Percentiles rank a stretch among this genome's conserved stretches.
Evolutionary conservation across 78 protist genomes (phyloP).

Genomic region (Dictyostelium firmibasis): DNA sequence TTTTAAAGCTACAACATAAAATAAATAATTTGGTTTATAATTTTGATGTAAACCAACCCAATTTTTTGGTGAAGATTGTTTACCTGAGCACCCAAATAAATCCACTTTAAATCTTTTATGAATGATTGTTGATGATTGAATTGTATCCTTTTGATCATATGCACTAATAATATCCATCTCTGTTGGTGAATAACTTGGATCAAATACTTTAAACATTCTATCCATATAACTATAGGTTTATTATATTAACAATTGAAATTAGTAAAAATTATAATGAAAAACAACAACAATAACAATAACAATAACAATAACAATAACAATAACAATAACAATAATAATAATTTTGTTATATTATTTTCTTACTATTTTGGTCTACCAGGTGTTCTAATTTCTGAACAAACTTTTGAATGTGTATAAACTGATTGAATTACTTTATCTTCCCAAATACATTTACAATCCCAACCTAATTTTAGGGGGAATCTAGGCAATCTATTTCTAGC

Average conservation of each 20-base stretch:
- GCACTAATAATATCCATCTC: slow-evolving; percentile 67
- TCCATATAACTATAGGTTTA: slow-evolving; percentile 47
- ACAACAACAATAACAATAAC: no score
- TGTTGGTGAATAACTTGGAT: slow-evolving; percentile 50
- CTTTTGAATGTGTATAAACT: slow-evolving; percentile 5
- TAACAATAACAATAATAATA: no score
- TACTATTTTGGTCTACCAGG: slow-evolving; percentile 77
- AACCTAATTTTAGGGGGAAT: slow-evolving; percentile 39
- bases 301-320: no score
- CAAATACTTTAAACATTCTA: slow-evolving; percentile 70
- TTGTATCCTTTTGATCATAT: slow-evolving; percentile 46
- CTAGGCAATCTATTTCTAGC: slow-evolving; percentile 40
- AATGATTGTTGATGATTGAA: slow-evolving; percentile 19
- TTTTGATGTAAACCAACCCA: not conserved
- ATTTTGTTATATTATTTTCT: not conserved
- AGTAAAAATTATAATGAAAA: no score
- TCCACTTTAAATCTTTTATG: slow-evolving; percentile 54
- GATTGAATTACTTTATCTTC: slow-evolving; percentile 55
- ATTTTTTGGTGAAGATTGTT: slow-evolving; percentile 5
- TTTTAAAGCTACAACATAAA: slow-evolving; percentile 69
- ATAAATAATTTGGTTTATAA: slow-evolving; percentile 40
- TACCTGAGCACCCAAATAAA: slow-evolving; percentile 27
- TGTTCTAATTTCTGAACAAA: slow-evolving; percentile 59
- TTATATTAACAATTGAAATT: not conserved
- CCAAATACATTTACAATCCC: slow-evolving; percentile 75